Evolutionary conservation across 768 basidiomycete genomes (phyloP).

Genomic region (Suillus spraguei): DNA sequence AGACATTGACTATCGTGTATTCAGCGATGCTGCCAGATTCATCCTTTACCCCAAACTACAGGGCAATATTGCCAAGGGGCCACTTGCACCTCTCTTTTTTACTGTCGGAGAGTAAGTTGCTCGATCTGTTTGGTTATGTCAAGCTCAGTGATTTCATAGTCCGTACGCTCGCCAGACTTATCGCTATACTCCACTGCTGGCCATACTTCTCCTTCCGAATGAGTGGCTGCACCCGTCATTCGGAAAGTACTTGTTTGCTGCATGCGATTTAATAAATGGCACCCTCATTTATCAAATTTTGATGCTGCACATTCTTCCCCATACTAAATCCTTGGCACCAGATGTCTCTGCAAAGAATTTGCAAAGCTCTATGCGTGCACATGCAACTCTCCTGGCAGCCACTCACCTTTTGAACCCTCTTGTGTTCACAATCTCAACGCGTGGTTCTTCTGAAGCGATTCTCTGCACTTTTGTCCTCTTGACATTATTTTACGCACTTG

Average conservation of each 20-base stretch:
- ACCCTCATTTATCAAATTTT: slow-evolving; percentile 68
- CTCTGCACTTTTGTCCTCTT: slow-evolving; percentile 79
- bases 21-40: slow-evolving; percentile 87
- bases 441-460: slow-evolving; percentile 93
- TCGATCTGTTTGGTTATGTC: slow-evolving; percentile 4
- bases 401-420: slow-evolving; percentile 92
- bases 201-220: slow-evolving; percentile 81
- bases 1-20: slow-evolving; percentile 97
- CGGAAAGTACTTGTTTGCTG: slow-evolving; percentile 88
- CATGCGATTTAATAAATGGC: slow-evolving; percentile 82
- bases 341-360: slow-evolving; percentile 12
- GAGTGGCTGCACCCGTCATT: slow-evolving; percentile 80
- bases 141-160: slow-evolving; percentile 41
- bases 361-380: slow-evolving; percentile 10
- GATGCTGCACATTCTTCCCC: slow-evolving; percentile 45
- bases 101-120: slow-evolving; percentile 77
- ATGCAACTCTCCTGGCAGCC: slow-evolving; percentile 61
- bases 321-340: slow-evolving; percentile 5
- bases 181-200: slow-evolving; percentile 93
- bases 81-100: slow-evolving; percentile 44
- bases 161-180: slow-evolving; percentile 93
- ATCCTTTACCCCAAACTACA: slow-evolving; percentile 49
- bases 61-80: slow-evolving; percentile 63
- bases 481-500: slow-evolving; percentile 62
- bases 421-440: slow-evolving; percentile 94